Conservation (phyloP, 352 stramenopile species). For the Phytophthora foliorum region DNA sequence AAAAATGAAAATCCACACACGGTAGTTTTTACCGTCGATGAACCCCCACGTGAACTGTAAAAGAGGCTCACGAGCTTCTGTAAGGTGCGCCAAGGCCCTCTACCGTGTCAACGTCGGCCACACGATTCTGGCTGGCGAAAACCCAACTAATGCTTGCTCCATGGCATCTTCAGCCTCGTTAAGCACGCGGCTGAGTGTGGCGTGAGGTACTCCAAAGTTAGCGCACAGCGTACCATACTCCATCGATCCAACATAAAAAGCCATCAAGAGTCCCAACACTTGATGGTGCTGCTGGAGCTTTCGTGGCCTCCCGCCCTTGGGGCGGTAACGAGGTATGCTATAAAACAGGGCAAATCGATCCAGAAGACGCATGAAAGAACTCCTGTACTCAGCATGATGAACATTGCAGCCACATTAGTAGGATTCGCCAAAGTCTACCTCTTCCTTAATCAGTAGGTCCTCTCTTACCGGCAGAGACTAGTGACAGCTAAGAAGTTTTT, state of each 20-base stretch:
- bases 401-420: too few relatives aligned
- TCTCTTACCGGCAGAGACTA: constrained; percentile 1
- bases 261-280: neutral
- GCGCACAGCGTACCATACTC: neutral
- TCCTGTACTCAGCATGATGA: too few relatives aligned
- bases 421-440: too few relatives aligned
- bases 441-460: neutral
- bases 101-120: neutral
- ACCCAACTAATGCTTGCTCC: neutral
- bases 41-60: constrained; percentile 23
- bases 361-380: neutral
- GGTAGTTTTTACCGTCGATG: constrained; percentile 28
- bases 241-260: neutral
- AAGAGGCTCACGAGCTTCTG: constrained; percentile 7
- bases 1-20: neutral
- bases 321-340: neutral
- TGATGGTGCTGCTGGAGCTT: neutral
- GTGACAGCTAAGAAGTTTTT: neutral
- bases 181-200: neutral
- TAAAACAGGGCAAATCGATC: constrained; percentile 2
- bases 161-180: constrained; percentile 1
- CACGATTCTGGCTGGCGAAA: neutral
- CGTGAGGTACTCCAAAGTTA: neutral
- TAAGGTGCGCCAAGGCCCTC: neutral
- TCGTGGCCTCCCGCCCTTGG: constrained; percentile 1